Base-by-base conservation (phyloP, 306 rosid species). In the Glycine latifolia region DNA sequence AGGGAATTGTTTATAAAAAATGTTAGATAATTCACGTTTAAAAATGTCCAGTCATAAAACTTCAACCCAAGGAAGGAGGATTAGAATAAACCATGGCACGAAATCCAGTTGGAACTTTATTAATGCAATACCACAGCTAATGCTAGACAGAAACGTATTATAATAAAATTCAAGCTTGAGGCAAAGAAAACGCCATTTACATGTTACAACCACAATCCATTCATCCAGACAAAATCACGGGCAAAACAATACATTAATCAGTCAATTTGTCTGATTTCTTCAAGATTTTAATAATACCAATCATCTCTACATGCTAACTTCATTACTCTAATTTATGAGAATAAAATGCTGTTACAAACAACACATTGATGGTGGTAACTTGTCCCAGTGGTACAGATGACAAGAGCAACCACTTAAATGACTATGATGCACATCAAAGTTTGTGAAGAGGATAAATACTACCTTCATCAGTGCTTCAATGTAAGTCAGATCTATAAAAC, bases 401-500 rank as follows among this genome's bases (percentile, higher is more conserved):
- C 67, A 73, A 80, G 8, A 72, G 50, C n/a, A 69, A 79, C 58
- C 83, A 80, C 70, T 74, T 71, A 12, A 82, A 75, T 31, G 84
- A 26, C 31, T 26, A 26, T 26, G 31, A 26, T 26, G 31, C 31
- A 26, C 31, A 26, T 26, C 31, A 26, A 26, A 26, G 31, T 26
- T 26, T 26, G 31, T 26, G 31, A 26, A 26, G 31, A 26, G 31
- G 66, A 56, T 55, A 79, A 63, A 67, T 61, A 61, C 63, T 78
- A 76, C 86, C 83, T 85, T 83, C 89, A 69, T 62, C 72, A 6
- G 49, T 49, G 31, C 31, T 26, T 26, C 78, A 16, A 46, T 56
- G 81, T 26, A 26, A 26, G 31, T 70, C 26, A 6, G 58, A 44
- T 14, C 88, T 84, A 91, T 82, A 83, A 87, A 77, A 71, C 85